A percentile compares a stretch with the other conserved stretches of the same genome.
phyloP scores from a whole-genome alignment of 768 basidiomycete species.

The Mycena capillaripes region DNA sequence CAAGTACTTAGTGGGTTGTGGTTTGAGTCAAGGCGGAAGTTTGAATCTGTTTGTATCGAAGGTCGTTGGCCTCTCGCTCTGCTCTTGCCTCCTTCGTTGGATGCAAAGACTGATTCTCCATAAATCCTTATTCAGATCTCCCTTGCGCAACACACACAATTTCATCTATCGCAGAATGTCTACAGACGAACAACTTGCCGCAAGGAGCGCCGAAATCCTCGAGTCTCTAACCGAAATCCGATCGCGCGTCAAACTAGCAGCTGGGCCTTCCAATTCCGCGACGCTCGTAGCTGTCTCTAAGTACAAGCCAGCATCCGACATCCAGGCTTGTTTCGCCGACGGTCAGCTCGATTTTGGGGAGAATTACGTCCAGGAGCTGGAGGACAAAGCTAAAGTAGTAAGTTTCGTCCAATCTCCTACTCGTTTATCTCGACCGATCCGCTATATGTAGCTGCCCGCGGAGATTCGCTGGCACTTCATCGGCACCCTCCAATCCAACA shows the following conservation, averaged over 20 bases:
- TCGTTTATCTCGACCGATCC: not conserved
- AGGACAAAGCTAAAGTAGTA: conserved; percentile 85
- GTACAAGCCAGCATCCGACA: conserved; percentile 90
- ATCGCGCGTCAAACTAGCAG: conserved; percentile 56
- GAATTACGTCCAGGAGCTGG: conserved; percentile 96
- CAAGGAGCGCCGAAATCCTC: conserved; percentile 63
- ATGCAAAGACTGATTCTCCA: too few species aligned
- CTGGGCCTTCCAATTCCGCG: conserved; percentile 41
- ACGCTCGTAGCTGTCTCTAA: conserved; percentile 92
- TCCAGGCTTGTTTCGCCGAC: conserved; percentile 83
- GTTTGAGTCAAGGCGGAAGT: too few species aligned
- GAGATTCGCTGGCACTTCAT: conserved; percentile 99
- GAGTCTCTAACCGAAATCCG: conserved; percentile 68
- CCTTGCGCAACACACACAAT: too few species aligned
- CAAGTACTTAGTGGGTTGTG: too few species aligned
- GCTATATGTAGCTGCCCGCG: conserved; percentile 74
- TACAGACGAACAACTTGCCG: not conserved
- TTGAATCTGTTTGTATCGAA: too few species aligned
- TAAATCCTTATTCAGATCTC: too few species aligned
- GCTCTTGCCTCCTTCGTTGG: too few species aligned
- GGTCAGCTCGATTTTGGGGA: conserved; percentile 96
- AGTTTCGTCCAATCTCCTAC: conserved; percentile 41
- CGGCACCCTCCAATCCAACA: conserved; percentile 93
- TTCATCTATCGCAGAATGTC: conserved; percentile 15
- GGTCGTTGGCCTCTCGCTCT: too few species aligned